Evolutionary conservation across 192 early-diverging fungal genomes (phyloP).

Genomic region (Physocladia obscura): DNA sequence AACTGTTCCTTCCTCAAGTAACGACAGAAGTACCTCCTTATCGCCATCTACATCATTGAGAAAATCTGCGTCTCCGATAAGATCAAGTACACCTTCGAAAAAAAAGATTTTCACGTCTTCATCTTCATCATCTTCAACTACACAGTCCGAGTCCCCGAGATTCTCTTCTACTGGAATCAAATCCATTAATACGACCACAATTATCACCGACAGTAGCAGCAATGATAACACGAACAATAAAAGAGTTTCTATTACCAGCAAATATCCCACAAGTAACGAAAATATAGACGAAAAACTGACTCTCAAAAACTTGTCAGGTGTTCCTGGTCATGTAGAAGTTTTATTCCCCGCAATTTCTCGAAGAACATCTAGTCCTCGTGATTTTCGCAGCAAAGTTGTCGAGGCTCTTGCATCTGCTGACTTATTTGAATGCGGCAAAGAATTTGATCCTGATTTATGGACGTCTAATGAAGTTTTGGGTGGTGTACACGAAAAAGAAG

Average conservation of each 20-base stretch:
- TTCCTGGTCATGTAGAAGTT: constrained; percentile 10
- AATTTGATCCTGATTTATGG: constrained; percentile 6
- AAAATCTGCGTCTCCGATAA: too few relatives aligned
- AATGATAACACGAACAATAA: not conserved
- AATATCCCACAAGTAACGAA: not conserved
- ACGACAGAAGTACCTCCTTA: not conserved
- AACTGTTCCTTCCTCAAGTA: not conserved
- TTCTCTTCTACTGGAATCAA: too few relatives aligned
- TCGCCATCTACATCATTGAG: too few relatives aligned
- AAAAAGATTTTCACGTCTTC: too few relatives aligned
- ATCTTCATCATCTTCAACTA: too few relatives aligned
- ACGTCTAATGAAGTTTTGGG: not conserved
- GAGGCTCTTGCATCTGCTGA: not conserved
- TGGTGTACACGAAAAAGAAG: too few relatives aligned
- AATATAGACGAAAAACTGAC: not conserved
- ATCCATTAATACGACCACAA: not conserved
- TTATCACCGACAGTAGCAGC: not conserved
- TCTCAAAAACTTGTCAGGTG: constrained; percentile 14
- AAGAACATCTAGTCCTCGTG: not conserved
- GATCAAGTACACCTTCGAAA: too few relatives aligned
- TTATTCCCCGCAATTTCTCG: not conserved
- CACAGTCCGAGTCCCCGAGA: too few relatives aligned
- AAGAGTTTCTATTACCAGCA: not conserved
- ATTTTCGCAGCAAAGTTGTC: not conserved
- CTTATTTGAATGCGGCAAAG: not conserved